Conservation (phyloP, 345 rosid species). For the Gossypium anomalum region DNA sequence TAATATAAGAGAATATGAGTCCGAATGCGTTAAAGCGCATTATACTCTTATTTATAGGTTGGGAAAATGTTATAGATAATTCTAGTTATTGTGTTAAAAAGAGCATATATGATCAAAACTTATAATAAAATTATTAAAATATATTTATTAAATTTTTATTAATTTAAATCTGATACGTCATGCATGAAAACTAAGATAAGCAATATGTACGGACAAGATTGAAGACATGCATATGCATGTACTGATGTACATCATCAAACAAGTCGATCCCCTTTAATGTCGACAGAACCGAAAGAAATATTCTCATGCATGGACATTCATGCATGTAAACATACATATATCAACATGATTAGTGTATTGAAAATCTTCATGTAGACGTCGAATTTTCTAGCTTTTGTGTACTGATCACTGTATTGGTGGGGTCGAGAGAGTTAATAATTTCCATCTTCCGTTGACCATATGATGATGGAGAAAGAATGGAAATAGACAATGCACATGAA, state of each 20-base stretch:
- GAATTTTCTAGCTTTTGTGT: background rate
- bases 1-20: no score
- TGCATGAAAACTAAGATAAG: background rate
- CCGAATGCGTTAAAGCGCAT: no score
- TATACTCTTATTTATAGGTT: no score
- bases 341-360: background rate
- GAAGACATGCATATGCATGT: background rate
- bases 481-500: background rate
- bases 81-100: no score
- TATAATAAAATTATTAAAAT: no score
- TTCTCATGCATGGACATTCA: background rate
- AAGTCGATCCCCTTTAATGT: background rate
- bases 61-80: fast-evolving
- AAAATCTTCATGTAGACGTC: background rate
- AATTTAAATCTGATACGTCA: no score
- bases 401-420: background rate
- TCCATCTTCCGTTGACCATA: background rate
- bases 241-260: background rate
- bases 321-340: background rate
- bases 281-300: background rate
- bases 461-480: conserved; percentile 1
- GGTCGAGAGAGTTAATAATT: background rate
- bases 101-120: fast-evolving
- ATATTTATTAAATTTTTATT: no score
- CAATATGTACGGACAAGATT: background rate